Evolutionary conservation across 352 stramenopile genomes (phyloP).

Genomic region (Nothophytophthora sp.): DNA sequence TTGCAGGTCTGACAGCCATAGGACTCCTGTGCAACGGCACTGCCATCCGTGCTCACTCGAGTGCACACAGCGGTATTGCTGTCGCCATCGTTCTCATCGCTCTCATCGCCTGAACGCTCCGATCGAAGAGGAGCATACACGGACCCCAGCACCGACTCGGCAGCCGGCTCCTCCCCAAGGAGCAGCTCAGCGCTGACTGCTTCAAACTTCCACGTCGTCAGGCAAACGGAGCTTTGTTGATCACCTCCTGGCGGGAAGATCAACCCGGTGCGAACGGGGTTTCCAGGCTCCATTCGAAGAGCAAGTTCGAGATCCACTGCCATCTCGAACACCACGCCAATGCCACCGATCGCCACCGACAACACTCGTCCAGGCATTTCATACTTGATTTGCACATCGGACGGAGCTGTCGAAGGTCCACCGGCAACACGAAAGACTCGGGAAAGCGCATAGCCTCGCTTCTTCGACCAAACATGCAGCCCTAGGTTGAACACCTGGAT

Average conservation of each 20-base stretch:
- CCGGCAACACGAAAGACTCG: constrained; percentile 34
- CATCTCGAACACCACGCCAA: constrained; percentile 49
- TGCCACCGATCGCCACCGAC: constrained; percentile 35
- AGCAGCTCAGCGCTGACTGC: constrained; percentile 12
- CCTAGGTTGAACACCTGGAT: constrained; percentile 40
- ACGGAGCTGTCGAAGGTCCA: constrained; percentile 7
- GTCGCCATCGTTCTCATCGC: constrained; percentile 7
- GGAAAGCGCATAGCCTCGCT: constrained; percentile 34
- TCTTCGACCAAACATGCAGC: constrained; percentile 44
- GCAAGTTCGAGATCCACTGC: constrained; percentile 58
- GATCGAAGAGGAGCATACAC: constrained; percentile 40
- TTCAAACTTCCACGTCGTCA: constrained; percentile 41
- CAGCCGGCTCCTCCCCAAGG: not conserved
- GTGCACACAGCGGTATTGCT: constrained; percentile 50
- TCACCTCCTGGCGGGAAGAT: constrained; percentile 34
- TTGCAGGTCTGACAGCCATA: constrained; percentile 86
- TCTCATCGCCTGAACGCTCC: constrained; percentile 8
- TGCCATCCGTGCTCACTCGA: constrained; percentile 75
- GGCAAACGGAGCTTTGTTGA: constrained; percentile 10
- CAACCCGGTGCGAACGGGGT: constrained; percentile 38
- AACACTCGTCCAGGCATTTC: constrained; percentile 42
- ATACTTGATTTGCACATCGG: constrained; percentile 43
- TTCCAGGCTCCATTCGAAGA: constrained; percentile 32
- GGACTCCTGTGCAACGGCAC: constrained; percentile 73
- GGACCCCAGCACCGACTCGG: constrained; percentile 32